Evolutionary conservation across 1,139 yeast species (phyloP), one percentile per base, ranked within the genome.

Genomic region (Blastobotrys malaysiensis): DNA sequence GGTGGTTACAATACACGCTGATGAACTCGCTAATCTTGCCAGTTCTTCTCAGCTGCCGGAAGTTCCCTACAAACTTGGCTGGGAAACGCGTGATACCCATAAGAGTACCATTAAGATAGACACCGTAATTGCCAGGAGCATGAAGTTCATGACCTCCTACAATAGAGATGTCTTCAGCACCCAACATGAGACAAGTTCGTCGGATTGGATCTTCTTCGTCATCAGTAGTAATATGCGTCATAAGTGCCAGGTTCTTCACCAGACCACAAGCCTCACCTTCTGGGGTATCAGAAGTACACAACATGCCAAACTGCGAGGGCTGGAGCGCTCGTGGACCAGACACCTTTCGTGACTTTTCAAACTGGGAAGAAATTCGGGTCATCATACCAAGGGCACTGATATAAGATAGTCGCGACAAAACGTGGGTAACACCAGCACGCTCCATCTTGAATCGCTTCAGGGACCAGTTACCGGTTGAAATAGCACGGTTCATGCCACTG

Each of bases 201-300:
- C 79, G 81, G 48, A 93, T 82, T 13, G 99, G 98, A 16, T 78
- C 87, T 68, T 93, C 98, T 70, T 93, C 99, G 64, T 89, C 98
- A 71, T 93, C 99, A 2, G 99, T 91, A 9, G 99, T 93, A 66
- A 93, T 95, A 73, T 93, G 99, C 14, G 99, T 93, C 99, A 93
- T 93, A 54, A 93, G 78, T 1, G 99, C 99, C 70, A 93, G 77
- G 68, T 93, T 93, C 72, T 93, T 93, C 39, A 93, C 99, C 70
- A 93, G 80, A 66, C 99, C 99, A 82, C 99, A 93, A 1, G 99
- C 99, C 71, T 95, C 99, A 78, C 99, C 99, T 80, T 93, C 99
- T 2, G 99, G 99, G 0, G 99, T 93, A 80, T 93, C 99, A 0
- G 98, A 88, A 6, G 99, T 90, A 78, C 99, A 93, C 59, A 93